Percentiles rank a stretch among this genome's conserved stretches.
These are phyloP conservation scores for Wallacemonas rigidus DNA, from an alignment of 208 protist genomes.

Conservation along the genomic window DNA sequence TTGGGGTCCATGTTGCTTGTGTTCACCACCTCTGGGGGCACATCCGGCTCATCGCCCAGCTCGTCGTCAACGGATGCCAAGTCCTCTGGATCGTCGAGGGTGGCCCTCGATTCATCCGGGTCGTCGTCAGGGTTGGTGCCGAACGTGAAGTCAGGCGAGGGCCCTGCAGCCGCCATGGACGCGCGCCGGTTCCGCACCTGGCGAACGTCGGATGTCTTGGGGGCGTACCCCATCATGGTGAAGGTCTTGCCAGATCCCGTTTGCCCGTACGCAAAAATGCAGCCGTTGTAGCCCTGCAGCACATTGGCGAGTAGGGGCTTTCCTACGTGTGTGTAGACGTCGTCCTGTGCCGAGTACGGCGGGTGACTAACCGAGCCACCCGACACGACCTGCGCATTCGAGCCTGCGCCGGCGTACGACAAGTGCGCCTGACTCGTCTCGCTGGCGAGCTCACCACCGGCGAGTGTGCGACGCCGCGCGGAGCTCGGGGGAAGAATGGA, in stretches of 20 bases:
- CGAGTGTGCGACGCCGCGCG: conserved; percentile 13
- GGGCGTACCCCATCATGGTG: conserved; percentile 91
- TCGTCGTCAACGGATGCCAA: conserved; percentile 20
- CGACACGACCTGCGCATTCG: conserved; percentile 46
- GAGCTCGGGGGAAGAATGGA: conserved; percentile 4
- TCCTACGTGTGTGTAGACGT: conserved; percentile 78
- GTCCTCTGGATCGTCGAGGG: conserved; percentile 14
- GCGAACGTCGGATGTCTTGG: conserved; percentile 30
- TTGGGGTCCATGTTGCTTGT: conserved; percentile 55
- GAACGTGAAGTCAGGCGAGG: conserved; percentile 13
- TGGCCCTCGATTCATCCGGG: not conserved
- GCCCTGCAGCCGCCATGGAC: conserved; percentile 3
- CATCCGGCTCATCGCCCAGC: conserved; percentile 25
- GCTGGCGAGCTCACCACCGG: conserved; percentile 7
- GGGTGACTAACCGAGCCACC: conserved; percentile 54
- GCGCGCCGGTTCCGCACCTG: conserved; percentile 25
- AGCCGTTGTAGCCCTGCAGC: conserved; percentile 86
- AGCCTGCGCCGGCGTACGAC: conserved; percentile 46
- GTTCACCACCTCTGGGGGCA: conserved; percentile 41
- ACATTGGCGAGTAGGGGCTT: conserved; percentile 66
- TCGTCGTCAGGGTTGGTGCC: conserved; percentile 38
- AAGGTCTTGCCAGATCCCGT: conserved; percentile 94
- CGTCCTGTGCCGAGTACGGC: conserved; percentile 69
- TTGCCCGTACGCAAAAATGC: conserved; percentile 92
- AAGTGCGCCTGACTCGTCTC: conserved; percentile 17